Percentiles rank a stretch among this genome's conserved stretches.
Conservation (phyloP, 345 rosid species). For the Orychophragmus violaceus region DNA sequence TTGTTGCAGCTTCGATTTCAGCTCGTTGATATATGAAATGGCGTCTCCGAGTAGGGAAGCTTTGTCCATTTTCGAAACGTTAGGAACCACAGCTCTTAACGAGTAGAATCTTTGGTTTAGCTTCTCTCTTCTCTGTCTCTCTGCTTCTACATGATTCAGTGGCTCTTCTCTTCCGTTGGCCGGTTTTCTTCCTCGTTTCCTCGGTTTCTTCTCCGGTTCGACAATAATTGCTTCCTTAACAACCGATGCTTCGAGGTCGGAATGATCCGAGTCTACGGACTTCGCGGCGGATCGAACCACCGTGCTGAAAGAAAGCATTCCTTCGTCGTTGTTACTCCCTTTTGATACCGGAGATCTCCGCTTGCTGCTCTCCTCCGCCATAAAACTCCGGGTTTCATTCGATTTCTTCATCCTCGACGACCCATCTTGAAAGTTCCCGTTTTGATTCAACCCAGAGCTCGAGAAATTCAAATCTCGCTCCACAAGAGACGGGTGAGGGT, state of each 20-base stretch:
- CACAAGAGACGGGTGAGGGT: conserved; percentile 2
- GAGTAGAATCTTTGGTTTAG: conserved; percentile 94
- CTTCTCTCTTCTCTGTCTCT: conserved; percentile 98
- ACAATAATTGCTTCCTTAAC: conserved; percentile 70
- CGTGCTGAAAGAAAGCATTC: conserved; percentile 80
- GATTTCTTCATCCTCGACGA: conserved; percentile 41
- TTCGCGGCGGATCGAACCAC: conserved; percentile 49
- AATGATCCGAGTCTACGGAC: conserved; percentile 80
- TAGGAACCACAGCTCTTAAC: conserved; percentile 91
- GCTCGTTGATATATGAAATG: conserved; percentile 85
- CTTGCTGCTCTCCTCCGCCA: conserved; percentile 53
- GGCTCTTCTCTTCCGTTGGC: conserved; percentile 99
- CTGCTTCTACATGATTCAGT: conserved; percentile 98
- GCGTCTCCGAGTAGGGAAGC: conserved; percentile 96
- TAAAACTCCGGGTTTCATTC: conserved; percentile 53
- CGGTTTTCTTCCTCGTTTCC: conserved; percentile 94
- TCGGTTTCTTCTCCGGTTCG: conserved; percentile 81
- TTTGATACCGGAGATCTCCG: conserved; percentile 53
- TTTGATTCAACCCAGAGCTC: conserved; percentile 34
- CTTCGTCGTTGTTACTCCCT: conserved; percentile 46
- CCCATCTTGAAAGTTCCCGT: conserved; percentile 44
- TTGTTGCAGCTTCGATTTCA: conserved; percentile 58
- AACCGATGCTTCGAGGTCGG: conserved; percentile 93
- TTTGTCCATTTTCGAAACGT: conserved; percentile 98
- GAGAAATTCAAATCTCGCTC: conserved; percentile 62